Evolutionary conservation across 257 asterid species (phyloP), one percentile per base, ranked within the genome.

Genomic region (Oldenlandia corymbosa): DNA sequence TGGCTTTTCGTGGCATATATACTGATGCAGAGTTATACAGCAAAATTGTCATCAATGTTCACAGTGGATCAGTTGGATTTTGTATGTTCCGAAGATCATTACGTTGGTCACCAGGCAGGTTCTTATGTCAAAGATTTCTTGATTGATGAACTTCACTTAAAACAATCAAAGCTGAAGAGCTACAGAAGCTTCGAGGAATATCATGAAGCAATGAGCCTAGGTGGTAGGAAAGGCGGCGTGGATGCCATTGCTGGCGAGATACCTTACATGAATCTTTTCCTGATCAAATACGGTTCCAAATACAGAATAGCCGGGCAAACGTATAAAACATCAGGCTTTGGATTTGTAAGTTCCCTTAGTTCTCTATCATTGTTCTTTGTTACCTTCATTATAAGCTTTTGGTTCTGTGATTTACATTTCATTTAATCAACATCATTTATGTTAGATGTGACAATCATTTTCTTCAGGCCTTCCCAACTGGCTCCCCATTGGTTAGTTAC

Each of bases 281-380:
- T 86, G 52, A 65, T 48, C 45, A 69, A 39, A 53, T 86, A 78
- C 9, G 73, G 71, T 46, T 56, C 79, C 27, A 65, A 62, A 12
- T 86, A 84, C 77, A 86, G 68, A 47, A 81, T 78, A 46, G 75
- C 67, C 1, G 88, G 81, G 10, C 81, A 74, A 28, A 75, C 81
- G 0, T 78, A 81, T 73, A 76, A 50, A 56, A 78, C 85, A 0
- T 81, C 73, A 26, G 91, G 94, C 3, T 74, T 83, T 32, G 83
- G 88, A 37, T 86, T 83, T 30, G 88, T 78, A 64, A 73, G 94
- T n/a, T n/a, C n/a, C n/a, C n/a, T n/a, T n/a, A n/a, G n/a, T n/a
- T n/a, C n/a, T n/a, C n/a, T n/a, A n/a, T n/a, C n/a, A n/a, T n/a
- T 73, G 39, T 31, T n/a, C 12, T 5, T 24, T n/a, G n/a, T n/a